These are phyloP conservation scores for Madurella mycetomatis DNA, from an alignment of 2,329 filamentous ascomycete species.

Conservation along the genomic window DNA sequence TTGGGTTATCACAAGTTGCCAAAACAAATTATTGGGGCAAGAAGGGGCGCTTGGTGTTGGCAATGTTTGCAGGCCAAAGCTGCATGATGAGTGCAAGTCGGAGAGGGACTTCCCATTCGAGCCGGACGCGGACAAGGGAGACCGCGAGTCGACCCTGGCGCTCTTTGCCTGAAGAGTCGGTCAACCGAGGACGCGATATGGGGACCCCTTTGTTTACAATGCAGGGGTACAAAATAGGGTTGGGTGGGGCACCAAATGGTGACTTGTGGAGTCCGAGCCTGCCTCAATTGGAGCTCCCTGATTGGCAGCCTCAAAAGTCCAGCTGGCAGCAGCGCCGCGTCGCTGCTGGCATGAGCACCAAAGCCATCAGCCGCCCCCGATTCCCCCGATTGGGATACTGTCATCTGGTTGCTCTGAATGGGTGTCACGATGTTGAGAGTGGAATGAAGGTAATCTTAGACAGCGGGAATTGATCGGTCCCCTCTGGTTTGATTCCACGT, in stretches of 20 bases:
- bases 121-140: constrained; percentile 1
- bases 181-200: constrained; percentile 17
- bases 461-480: too few relatives aligned
- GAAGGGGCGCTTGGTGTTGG: not conserved
- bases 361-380: not conserved
- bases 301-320: constrained; percentile 4
- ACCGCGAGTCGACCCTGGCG: constrained; percentile 5
- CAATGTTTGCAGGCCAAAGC: not conserved
- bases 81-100: not conserved
- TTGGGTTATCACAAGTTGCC: not conserved
- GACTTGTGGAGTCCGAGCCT: constrained; percentile 1
- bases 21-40: not conserved
- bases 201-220: constrained; percentile 20
- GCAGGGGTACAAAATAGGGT: constrained; percentile 16
- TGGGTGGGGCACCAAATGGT: constrained; percentile 8
- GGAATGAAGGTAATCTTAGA: too few relatives aligned
- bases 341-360: too few relatives aligned
- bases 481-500: too few relatives aligned
- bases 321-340: not conserved
- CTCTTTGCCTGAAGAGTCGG: constrained; percentile 1
- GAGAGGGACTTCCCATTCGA: not conserved
- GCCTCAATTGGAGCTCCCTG: not conserved
- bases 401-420: too few relatives aligned
- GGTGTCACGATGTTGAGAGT: too few relatives aligned
- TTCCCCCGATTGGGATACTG: too few relatives aligned